A percentile compares a stretch with the other conserved stretches of the same genome.
Conservation (phyloP, 208 protist species). For the Leishmania amazonensis region DNA sequence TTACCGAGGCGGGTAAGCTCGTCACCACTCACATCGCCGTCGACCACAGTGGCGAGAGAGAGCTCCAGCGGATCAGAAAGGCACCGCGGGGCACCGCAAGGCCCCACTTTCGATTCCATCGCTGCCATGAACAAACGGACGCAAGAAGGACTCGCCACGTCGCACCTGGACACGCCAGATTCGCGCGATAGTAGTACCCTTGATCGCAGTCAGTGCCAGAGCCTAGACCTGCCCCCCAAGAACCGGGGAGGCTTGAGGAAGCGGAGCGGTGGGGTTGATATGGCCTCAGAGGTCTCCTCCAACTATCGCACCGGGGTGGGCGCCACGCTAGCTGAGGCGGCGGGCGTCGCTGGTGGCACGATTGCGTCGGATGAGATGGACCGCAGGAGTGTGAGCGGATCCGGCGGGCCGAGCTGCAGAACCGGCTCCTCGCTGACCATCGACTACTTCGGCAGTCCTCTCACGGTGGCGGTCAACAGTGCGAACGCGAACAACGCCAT, state of each 20-base stretch:
- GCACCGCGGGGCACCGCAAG: neutral
- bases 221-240: neutral
- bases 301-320: neutral
- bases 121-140: neutral
- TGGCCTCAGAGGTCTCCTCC: neutral
- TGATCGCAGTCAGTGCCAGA: neutral
- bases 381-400: neutral
- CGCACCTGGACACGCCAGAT: neutral
- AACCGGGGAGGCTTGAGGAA: neutral
- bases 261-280: neutral
- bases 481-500: neutral
- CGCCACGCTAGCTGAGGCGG: neutral
- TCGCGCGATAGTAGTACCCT: neutral
- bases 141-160: neutral
- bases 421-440: neutral
- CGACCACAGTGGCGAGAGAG: neutral
- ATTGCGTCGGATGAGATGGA: neutral
- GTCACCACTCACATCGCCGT: neutral
- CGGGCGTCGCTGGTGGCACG: neutral
- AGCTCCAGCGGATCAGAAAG: neutral
- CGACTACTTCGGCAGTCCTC: neutral
- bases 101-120: neutral
- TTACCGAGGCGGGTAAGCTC: conserved; percentile 7
- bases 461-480: neutral
- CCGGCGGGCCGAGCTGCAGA: neutral